These are phyloP conservation scores for Colletotrichum plurivorum DNA, from an alignment of 2,329 filamentous ascomycete genomes.

Conservation along the genomic window DNA sequence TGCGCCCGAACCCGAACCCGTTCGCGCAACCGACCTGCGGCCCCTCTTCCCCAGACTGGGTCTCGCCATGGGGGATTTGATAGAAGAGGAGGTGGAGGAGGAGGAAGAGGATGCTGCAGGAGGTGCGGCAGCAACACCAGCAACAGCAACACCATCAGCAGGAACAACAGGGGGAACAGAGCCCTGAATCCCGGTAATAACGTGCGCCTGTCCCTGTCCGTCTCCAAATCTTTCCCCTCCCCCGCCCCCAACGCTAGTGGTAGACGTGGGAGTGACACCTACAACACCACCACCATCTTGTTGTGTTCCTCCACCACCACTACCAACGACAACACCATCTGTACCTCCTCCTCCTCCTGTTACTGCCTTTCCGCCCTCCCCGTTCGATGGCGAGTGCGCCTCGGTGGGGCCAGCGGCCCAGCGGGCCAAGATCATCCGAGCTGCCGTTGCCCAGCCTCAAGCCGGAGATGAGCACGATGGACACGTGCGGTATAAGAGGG, in stretches of 20 bases:
- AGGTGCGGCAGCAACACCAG: no score
- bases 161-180: no score
- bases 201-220: neutral
- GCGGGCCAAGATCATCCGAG: conserved; percentile 42
- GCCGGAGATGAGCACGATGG: neutral
- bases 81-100: neutral
- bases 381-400: conserved; percentile 34
- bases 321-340: neutral
- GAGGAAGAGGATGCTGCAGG: no score
- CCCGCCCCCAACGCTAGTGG: neutral
- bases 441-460: conserved; percentile 32
- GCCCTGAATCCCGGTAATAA: conserved; percentile 10
- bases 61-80: conserved; percentile 23
- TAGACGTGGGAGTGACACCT: no score
- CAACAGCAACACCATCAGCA: no score
- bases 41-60: conserved; percentile 37
- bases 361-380: conserved; percentile 22
- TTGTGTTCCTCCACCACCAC: neutral
- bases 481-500: no score
- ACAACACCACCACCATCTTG: no score
- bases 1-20: neutral
- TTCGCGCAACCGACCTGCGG: conserved; percentile 30
- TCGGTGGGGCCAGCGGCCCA: conserved; percentile 42
- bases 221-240: conserved; percentile 29
- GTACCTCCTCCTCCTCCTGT: conserved; percentile 16